A percentile compares a stretch with the other conserved stretches of the same genome.
These are phyloP conservation scores for Crithidia mellificae DNA, from an alignment of 208 protist genomes.

Conservation along the genomic window DNA sequence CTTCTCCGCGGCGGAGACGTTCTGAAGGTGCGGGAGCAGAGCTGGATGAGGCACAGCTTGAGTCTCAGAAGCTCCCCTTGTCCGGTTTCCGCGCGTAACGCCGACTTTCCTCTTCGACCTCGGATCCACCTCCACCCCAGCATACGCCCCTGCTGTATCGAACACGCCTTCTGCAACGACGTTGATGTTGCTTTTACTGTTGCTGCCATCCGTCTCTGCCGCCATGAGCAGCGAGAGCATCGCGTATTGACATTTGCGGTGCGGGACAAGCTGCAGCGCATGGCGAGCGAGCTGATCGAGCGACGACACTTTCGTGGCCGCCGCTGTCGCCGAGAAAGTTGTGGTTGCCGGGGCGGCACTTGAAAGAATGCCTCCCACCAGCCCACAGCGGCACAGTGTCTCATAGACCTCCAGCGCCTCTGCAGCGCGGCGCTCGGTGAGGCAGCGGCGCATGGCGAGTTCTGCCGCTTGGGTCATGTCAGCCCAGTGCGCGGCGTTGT, in stretches of 20 bases:
- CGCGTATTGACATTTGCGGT: slow-evolving; percentile 11
- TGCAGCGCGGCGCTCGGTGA: slow-evolving; percentile 36
- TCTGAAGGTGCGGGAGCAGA: slow-evolving; percentile 1
- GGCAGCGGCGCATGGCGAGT: slow-evolving; percentile 57
- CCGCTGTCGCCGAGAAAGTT: too few relatives aligned
- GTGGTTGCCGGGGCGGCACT: too few relatives aligned
- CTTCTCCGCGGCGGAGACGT: slow-evolving; percentile 40
- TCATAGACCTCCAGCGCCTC: slow-evolving; percentile 68
- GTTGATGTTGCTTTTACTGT: not conserved
- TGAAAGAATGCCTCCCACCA: slow-evolving; percentile 9
- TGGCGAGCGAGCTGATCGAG: slow-evolving; percentile 27
- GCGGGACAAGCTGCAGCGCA: slow-evolving; percentile 22
- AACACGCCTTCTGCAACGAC: not conserved
- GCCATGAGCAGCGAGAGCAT: slow-evolving; percentile 30
- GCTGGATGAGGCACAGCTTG: not conserved
- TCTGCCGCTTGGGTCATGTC: slow-evolving; percentile 25
- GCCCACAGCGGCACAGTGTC: slow-evolving; percentile 40
- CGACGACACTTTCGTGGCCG: too few relatives aligned
- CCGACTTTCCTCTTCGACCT: too few relatives aligned
- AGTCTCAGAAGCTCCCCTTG: too few relatives aligned
- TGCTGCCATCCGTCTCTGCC: slow-evolving; percentile 19
- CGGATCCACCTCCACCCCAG: too few relatives aligned
- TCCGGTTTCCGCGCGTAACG: too few relatives aligned
- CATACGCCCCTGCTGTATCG: too few relatives aligned
- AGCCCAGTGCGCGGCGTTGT: not conserved